phyloP scores from a whole-genome alignment of 202 grass and related monocot species.

The Setaria italica region DNA sequence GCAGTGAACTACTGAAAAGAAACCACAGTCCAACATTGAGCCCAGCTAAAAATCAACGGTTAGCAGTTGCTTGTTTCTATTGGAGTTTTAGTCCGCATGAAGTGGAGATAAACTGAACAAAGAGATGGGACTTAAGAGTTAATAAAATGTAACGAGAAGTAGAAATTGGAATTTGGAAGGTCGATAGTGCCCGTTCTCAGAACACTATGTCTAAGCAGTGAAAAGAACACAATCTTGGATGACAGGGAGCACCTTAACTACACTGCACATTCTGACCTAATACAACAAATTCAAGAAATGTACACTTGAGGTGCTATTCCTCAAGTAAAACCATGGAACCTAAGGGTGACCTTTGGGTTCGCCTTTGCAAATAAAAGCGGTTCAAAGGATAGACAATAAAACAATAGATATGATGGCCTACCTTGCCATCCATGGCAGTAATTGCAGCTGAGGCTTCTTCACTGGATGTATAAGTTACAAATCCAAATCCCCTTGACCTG shows the following conservation, averaged over 20 bases:
- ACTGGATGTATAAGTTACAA: conserved; percentile 68
- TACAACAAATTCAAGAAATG: background rate
- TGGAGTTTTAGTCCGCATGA: background rate
- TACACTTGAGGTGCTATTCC: background rate
- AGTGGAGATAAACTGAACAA: background rate
- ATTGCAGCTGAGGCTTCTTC: conserved; percentile 80
- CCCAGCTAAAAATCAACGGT: background rate
- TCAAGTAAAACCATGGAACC: conserved; percentile 6
- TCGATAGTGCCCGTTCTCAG: conserved; percentile 3
- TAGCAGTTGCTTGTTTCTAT: background rate
- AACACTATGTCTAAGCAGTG: conserved; percentile 6
- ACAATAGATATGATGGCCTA: conserved; percentile 22
- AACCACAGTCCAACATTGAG: background rate
- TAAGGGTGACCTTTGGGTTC: background rate
- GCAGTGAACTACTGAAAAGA: background rate
- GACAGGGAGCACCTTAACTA: background rate
- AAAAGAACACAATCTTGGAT: background rate
- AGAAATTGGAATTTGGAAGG: background rate
- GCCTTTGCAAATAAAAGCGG: conserved; percentile 12
- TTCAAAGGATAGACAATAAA: background rate
- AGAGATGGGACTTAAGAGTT: background rate
- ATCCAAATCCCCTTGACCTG: conserved; percentile 87
- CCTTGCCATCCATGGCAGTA: conserved; percentile 83
- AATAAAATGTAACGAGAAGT: background rate
- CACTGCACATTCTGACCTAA: background rate